Conservation (phyloP, 257 asterid species). For the Solanum stenotomum region DNA sequence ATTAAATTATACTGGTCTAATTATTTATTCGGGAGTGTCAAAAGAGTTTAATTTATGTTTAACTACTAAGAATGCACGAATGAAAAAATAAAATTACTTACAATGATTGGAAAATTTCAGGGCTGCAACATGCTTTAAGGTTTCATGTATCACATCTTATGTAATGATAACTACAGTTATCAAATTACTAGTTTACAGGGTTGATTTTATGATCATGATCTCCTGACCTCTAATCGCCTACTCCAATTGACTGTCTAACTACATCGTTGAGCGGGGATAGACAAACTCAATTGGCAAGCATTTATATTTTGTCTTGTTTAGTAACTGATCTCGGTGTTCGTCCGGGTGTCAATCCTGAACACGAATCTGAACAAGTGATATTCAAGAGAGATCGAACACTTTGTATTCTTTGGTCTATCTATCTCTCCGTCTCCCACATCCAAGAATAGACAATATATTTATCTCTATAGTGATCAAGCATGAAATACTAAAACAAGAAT, state of each 20-base stretch:
- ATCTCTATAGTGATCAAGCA: not conserved
- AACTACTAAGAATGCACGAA: not conserved
- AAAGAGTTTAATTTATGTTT: too few species aligned
- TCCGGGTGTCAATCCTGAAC: not conserved
- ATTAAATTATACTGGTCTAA: too few species aligned
- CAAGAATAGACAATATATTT: not conserved
- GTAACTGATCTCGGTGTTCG: not conserved
- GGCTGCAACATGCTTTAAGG: not conserved
- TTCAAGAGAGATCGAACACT: not conserved
- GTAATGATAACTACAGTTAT: not conserved
- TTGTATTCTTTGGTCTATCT: not conserved
- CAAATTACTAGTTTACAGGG: not conserved
- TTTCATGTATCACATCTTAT: not conserved
- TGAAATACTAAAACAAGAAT: too few species aligned
- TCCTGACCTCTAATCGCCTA: not conserved
- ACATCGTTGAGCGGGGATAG: not conserved
- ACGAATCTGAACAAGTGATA: not conserved
- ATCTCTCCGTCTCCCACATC: not conserved
- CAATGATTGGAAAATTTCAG: not conserved
- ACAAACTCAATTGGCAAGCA: not conserved
- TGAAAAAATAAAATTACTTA: too few species aligned
- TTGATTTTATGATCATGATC: not conserved
- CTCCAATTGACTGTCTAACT: not conserved
- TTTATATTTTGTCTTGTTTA: not conserved
- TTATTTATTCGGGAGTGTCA: not conserved